Base-by-base conservation (phyloP, 495 filamentous ascomycete genomes). In the Polyplosphaeria fusca region DNA sequence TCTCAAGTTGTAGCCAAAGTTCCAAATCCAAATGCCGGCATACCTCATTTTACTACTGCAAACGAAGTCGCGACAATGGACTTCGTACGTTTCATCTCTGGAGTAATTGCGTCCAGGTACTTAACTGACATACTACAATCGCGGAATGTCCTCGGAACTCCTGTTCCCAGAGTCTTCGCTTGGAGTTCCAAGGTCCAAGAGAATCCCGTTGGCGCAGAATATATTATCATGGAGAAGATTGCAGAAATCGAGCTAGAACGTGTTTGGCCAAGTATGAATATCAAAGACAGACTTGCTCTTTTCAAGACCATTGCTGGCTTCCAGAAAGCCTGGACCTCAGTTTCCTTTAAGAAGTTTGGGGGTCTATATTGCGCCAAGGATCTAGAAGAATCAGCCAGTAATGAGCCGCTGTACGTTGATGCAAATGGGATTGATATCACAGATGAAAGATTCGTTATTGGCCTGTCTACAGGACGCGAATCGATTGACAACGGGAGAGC, bases 21-120 rank as follows among this genome's bases (percentile, higher is more conserved):
- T 16, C 47, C 55, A 19, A 59, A 51, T 35, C 55, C 46, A 16
- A 59, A 59, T 44, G 47, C 47, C 44, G 55, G 55, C 20, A 23
- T 7, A 14, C 47, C 55, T 4, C 47, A 59, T 27, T 59, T 47
- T 37, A 59, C 55, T n/a, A 59, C 55, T n/a, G 55, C 55, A 22
- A 59, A 48, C 26, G 55, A 59, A 37, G 47, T 37, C 16, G 55
- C 55, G 14, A 59, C 55, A 3, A 59, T 59, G 55, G 55, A 59
- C 27, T 52, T 24, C 24, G 47, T 52, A 59, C 23, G 38, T 30
- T 41, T 35, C 20, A 19, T 20, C 4, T 24, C 24, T 18, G 14
- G 24, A n/a, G 23, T 7, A 22, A 3, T 18, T 39, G 28, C n/a
- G 5, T 9, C 26, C 32, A 42, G 20, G 32, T 46, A 40, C 51